Base-by-base conservation (phyloP, 495 filamentous ascomycete species). In the Podospora didyma region DNA sequence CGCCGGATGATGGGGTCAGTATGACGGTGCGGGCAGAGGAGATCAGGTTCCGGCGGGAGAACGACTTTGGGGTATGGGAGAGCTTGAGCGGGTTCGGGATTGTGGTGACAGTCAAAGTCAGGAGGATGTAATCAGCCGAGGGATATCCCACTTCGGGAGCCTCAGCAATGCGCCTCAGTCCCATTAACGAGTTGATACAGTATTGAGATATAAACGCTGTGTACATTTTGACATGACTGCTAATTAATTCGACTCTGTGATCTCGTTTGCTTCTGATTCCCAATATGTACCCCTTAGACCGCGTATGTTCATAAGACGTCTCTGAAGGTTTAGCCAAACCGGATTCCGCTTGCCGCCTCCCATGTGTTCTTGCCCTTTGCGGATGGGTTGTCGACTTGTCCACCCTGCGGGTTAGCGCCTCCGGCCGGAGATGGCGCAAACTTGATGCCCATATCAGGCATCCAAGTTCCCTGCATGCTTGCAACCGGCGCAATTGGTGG, bases 401-500 rank as follows among this genome's bases (percentile, higher is more conserved):
- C 53, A 14, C 10, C 41, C 19, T 31, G 42, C 14, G 22, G 28
- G 21, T 24, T 46, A 19, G 16, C 54, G 35, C 39, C 59, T n/a
- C 23, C 35, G 21, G 23, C 46, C 24, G 62, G 49, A 11, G 58
- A 17, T 11, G 49, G 47, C 17, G 58, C 79, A 66, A 93, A 95
- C 19, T 86, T 86, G 57, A 94, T 92, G 0, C 88, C 88, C 75
- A 88, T 83, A 5, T 89, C 86, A 0, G 89, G 89, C 39, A 82
- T 82, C 90, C 90, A 94, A 57, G 89, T 82, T 2, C 77, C 73
- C n/a, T 71, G 71, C 61, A 81, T 65, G 21, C 46, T 61, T 1
- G 62, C 60, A 1, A 64, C 57, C 6, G 64, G 58, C 6, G 58
- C 49, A 10, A 62, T 74, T 0, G 80, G 78, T 17, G 78, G 73